Evolutionary conservation across 1,284 basidiomycete genomes (phyloP).

Genomic region (Trametes sp.): DNA sequence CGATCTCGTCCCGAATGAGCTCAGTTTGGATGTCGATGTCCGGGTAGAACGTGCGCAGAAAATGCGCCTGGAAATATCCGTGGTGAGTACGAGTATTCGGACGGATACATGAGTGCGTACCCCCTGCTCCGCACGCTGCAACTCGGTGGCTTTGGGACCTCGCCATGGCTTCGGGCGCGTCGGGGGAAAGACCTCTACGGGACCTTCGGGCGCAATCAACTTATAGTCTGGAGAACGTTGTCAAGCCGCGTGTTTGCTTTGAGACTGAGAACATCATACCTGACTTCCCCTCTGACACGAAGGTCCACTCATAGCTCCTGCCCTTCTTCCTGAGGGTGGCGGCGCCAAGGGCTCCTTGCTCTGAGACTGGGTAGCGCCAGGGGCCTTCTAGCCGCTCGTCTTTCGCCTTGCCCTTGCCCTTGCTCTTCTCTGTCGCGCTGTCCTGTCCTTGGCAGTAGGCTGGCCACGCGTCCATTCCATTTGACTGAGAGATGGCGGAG

Average conservation of each 20-base stretch:
- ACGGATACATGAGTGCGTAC: too few relatives aligned
- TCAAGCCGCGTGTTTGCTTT: background rate
- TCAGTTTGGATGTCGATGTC: conserved; percentile 75
- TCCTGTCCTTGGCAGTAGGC: conserved; percentile 47
- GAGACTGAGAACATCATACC: conserved; percentile 35
- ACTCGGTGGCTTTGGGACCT: conserved; percentile 44
- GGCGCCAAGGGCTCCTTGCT: conserved; percentile 61
- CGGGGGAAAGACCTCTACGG: conserved; percentile 60
- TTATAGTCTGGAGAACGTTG: conserved; percentile 33
- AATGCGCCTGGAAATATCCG: conserved; percentile 58
- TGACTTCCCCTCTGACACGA: conserved; percentile 43
- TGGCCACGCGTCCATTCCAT: conserved; percentile 77
- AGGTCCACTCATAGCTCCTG: conserved; percentile 60
- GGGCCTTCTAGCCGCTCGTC: conserved; percentile 27
- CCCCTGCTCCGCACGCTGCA: conserved; percentile 65
- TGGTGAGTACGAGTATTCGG: background rate
- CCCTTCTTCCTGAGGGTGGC: conserved; percentile 55
- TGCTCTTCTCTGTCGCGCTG: conserved; percentile 29
- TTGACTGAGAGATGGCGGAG: conserved; percentile 63
- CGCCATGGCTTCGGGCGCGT: conserved; percentile 51
- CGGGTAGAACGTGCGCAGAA: conserved; percentile 70
- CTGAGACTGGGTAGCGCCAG: conserved; percentile 59
- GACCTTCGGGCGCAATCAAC: conserved; percentile 39
- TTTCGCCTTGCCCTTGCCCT: conserved; percentile 39
- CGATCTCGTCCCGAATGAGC: conserved; percentile 62